Evolutionary conservation across 176 grass and related monocot species (phyloP), one percentile per base, ranked within the genome.

Genomic region (Aegilops speltoides): DNA sequence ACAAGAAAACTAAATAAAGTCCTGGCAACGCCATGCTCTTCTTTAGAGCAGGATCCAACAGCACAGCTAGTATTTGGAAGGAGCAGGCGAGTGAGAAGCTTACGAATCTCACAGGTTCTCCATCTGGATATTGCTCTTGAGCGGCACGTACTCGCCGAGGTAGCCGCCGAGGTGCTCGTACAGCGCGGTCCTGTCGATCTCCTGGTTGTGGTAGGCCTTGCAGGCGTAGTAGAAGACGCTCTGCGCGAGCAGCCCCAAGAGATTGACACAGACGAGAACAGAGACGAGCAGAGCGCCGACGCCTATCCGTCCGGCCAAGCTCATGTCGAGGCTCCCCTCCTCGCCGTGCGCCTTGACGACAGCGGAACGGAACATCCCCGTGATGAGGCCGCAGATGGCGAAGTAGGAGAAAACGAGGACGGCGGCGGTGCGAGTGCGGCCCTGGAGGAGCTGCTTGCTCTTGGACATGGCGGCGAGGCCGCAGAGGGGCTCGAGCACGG

Each of bases 141-240:
- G 97, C 36, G 94, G 97, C 68, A 98, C 94, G 8, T 98, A 98
- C 84, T 98, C 94, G 6, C 94, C 97, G 33, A 98, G 97, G 87
- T 92, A 98, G 0, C 93, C 97, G 12, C 97, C 97, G 12, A 98
- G 89, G 81, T 98, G 97, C 66, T 98, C 97, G 37, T 89, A 93
- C 13, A 98, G 74, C 6, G 88, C 92, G 25, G 38, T 91, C 89
- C 95, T 91, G 85, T 98, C 94, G 9, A 98, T 98, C 86, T 94
- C 66, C 92, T 98, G 97, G 87, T 95, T 91, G 86, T 98, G 97
- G 89, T 83, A 98, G 79, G 93, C 91, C 90, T 98, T 98, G 87
- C 97, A 98, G 24, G 93, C 92, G 26, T 98, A 96, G 86, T 98
- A 98, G 92, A 98, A 96, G 17, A 98, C 90, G 76, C 97, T 98